Evolutionary conservation across 345 rosid genomes (phyloP), one percentile per base, ranked within the genome.

Genomic region (Dipteronia dyeriana): DNA sequence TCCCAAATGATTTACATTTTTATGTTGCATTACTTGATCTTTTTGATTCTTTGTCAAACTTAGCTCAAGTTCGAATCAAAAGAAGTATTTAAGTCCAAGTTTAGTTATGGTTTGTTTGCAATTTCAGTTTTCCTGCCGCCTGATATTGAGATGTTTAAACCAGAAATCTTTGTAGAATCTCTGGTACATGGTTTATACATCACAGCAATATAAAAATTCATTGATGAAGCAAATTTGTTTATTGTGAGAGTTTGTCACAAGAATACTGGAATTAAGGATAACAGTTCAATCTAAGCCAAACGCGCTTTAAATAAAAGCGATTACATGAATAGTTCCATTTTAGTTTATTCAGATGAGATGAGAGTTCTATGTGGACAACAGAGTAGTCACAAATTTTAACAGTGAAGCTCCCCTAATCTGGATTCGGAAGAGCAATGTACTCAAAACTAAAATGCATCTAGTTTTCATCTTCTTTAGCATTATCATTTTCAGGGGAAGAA

Each of bases 391-490:
- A 57, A 49, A 9, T 70, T 76, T 73, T 51, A 38, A 73, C 70
- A 39, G 61, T 71, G 34, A 53, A 65, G 43, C 65, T n/a, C 49
- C 78, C n/a, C 9, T 38, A 65, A 53, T 9, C 16, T 70, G 25
- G 34, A 34, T 20, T 6, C 3, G 9, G 5, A 49, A 23, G 64
- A 20, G 72, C 51, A 45, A 14, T 73, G 31, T 19, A 39, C 31
- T 56, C 57, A 23, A 16, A 47, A 75, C 49, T 16, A 7, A 59
- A 75, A 41, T 53, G 22, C 53, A 41, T 74, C 78, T 85, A 83
- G 39, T 87, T 75, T 60, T 86, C 88, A 47, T 66, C 71, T 69
- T 79, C 85, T 67, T 68, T 79, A 2, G 17, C 56, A 38, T 29
- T 75, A 51, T 75, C 84, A 74, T 85, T 79, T 75, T 13, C 62